These are phyloP conservation scores for Ceratonia siliqua DNA, from an alignment of 306 rosid genomes.

Conservation along the genomic window DNA sequence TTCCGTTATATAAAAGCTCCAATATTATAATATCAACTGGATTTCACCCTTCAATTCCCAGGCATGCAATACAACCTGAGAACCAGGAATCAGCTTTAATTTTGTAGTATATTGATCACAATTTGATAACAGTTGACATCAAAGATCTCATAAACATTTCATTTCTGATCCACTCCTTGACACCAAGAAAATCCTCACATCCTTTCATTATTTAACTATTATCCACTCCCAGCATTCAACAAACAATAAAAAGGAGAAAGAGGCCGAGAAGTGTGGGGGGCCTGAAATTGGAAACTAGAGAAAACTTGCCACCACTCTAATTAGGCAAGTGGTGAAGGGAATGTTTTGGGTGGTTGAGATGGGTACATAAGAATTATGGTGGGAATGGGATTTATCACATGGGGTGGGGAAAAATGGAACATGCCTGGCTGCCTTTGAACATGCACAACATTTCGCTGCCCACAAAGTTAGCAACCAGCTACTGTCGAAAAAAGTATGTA, in stretches of 20 bases:
- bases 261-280: slow-evolving; percentile 38
- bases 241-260: slow-evolving; percentile 25
- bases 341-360: slow-evolving; percentile 38
- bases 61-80: neutral
- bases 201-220: neutral
- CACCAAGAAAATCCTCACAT: neutral
- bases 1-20: slow-evolving; percentile 26
- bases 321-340: slow-evolving; percentile 29
- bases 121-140: too few relatives aligned
- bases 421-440: slow-evolving; percentile 43
- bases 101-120: neutral
- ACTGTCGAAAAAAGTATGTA: slow-evolving; percentile 2
- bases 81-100: neutral
- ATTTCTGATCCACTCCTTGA: neutral
- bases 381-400: slow-evolving; percentile 53
- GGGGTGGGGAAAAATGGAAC: slow-evolving; percentile 49
- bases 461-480: slow-evolving; percentile 35
- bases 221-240: neutral
- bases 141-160: neutral
- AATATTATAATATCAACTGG: slow-evolving; percentile 13
- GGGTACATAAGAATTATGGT: slow-evolving; percentile 34
- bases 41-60: slow-evolving; percentile 25
- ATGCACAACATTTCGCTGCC: slow-evolving; percentile 46
- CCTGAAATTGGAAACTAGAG: slow-evolving; percentile 28
- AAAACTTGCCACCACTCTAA: slow-evolving; percentile 42